Evolutionary conservation across 2,329 filamentous ascomycete species (phyloP), one percentile per base, ranked within the genome.

Genomic region (Diplocarpon mali): DNA sequence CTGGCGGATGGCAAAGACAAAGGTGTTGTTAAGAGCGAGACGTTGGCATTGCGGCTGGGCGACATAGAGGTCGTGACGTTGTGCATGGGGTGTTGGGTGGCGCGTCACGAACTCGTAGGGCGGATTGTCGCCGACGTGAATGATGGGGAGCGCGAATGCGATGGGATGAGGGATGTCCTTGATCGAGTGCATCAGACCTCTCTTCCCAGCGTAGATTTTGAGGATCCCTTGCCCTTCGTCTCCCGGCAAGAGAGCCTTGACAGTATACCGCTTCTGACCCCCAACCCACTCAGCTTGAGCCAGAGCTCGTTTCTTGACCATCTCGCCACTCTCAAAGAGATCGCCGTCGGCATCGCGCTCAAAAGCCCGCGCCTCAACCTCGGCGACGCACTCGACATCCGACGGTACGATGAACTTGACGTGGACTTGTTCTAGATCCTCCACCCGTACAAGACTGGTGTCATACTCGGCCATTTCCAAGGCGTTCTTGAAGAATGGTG

Each of bases 71-170:
- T 98, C 92, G 64, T 98, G 89, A 35, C 90, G 79, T 60, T 95
- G 88, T n/a, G 92, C 92, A 63, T 98, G 92, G 8, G 92, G 92
- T 2, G 92, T 98, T 7, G 93, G 93, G 62, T 98, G 92, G 4
- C 92, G 79, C 32, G 83, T 83, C 37, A 95, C 74, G 64, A 96
- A 98, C 47, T 95, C 87, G 64, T 95, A 98, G 0, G 85, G 78
- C 2, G 92, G 92, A 60, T 98, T 98, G 56, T 90, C 84, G 48
- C 92, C 92, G 0, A 79, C 83, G 64, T 98, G 92, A 31, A 87
- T 76, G 41, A 98, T 80, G 1, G 92, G 90, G n/a, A 98, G 67
- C 3, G 88, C 80, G 53, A 96, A 81, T 0, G 90, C 89, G 43
- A 98, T 69, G 2, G 89, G 82, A 60, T 98, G 90, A 7, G 92